Percentiles rank a stretch among this genome's conserved stretches.
phyloP scores from a whole-genome alignment of 139 green algal species.

The Volvox reticuliferus region DNA sequence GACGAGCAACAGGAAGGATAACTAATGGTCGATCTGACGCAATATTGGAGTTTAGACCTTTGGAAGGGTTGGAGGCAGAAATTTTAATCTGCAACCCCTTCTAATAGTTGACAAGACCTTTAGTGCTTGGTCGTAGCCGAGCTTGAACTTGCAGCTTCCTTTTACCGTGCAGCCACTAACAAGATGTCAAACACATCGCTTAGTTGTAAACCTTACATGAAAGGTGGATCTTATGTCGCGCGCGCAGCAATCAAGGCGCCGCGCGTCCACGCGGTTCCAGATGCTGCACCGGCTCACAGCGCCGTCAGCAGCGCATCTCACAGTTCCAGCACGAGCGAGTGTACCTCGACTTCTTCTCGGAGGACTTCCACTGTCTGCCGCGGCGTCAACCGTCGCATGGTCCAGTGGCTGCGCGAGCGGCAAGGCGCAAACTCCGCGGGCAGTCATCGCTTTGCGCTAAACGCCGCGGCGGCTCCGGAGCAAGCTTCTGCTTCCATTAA shows the following conservation, averaged over 20 bases:
- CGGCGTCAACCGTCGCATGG: slow-evolving; percentile 38
- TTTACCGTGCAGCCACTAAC: background rate
- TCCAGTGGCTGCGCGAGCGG: slow-evolving; percentile 44
- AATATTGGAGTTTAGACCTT: too few relatives aligned
- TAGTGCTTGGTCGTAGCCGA: too few relatives aligned
- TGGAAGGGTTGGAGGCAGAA: too few relatives aligned
- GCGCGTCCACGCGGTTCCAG: background rate
- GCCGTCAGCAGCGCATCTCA: background rate
- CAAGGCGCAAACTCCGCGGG: background rate
- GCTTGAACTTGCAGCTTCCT: background rate
- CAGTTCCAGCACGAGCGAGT: slow-evolving; percentile 7
- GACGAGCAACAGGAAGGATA: background rate
- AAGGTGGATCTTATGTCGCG: slow-evolving; percentile 12
- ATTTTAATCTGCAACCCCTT: too few relatives aligned
- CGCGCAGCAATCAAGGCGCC: background rate
- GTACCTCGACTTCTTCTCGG: background rate
- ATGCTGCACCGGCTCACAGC: background rate
- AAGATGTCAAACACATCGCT: slow-evolving; percentile 13
- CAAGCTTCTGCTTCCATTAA: slow-evolving; percentile 51
- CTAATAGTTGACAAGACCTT: too few relatives aligned
- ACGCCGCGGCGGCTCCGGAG: slow-evolving; percentile 30
- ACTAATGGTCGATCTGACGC: background rate
- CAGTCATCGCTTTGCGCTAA: background rate
- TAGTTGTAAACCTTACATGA: background rate
- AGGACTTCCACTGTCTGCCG: background rate